Conservation (phyloP, 1,284 basidiomycete species). For the Moniliophthora roreri region DNA sequence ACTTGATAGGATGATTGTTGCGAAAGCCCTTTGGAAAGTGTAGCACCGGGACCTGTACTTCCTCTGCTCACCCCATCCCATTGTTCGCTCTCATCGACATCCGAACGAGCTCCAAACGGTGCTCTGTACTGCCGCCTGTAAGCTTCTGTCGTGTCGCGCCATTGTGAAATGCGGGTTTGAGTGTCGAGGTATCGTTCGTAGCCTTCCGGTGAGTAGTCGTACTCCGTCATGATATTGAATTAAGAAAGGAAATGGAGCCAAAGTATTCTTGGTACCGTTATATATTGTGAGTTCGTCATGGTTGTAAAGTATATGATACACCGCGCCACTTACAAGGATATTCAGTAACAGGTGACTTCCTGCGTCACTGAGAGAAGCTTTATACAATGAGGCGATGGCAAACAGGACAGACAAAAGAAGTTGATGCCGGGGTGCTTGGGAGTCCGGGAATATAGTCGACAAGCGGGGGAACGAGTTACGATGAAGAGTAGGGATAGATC, state of each 20-base stretch:
- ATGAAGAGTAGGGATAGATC: no score
- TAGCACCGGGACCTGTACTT: conserved; percentile 4
- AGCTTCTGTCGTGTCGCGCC: conserved; percentile 15
- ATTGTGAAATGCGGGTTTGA: conserved; percentile 9
- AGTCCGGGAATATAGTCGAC: no score
- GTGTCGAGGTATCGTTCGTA: conserved; percentile 15
- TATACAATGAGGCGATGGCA: no score
- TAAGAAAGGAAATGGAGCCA: background rate
- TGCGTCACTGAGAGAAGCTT: conserved; percentile 5
- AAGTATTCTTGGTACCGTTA: background rate
- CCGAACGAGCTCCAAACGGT: conserved; percentile 12
- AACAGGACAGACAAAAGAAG: no score
- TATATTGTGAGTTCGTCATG: background rate
- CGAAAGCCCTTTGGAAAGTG: conserved; percentile 1
- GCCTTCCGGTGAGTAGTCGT: conserved; percentile 16
- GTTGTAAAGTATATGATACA: background rate
- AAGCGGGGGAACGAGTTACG: no score
- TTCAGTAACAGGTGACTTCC: background rate
- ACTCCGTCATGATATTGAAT: conserved; percentile 12
- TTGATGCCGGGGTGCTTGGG: no score
- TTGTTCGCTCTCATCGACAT: conserved; percentile 10
- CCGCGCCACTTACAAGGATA: background rate
- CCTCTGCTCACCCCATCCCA: background rate
- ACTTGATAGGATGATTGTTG: background rate
- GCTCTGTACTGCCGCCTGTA: conserved; percentile 8